These are phyloP conservation scores for Glonium stellatum DNA, from an alignment of 495 filamentous ascomycete species.

Conservation along the genomic window DNA sequence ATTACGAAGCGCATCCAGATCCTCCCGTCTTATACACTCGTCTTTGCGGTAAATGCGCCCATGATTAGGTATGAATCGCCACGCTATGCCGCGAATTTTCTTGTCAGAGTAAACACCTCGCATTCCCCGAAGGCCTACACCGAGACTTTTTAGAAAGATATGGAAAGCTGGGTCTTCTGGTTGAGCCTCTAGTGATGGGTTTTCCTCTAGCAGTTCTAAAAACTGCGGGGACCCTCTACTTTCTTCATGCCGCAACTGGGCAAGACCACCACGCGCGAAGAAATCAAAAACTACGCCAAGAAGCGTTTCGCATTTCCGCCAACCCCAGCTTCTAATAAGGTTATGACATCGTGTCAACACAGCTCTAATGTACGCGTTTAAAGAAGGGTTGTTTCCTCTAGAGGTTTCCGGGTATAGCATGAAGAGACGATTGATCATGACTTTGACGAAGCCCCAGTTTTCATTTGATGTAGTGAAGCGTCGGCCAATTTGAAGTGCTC, in stretches of 20 bases:
- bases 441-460: conserved; percentile 67
- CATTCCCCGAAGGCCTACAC: conserved; percentile 58
- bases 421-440: conserved; percentile 58
- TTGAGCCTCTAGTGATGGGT: conserved; percentile 54
- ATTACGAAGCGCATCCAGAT: conserved; percentile 82
- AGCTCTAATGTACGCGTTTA: conserved; percentile 75
- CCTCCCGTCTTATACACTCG: conserved; percentile 59
- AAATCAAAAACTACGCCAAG: conserved; percentile 84
- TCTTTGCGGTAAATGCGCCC: conserved; percentile 82
- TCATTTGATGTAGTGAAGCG: conserved; percentile 51
- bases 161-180: conserved; percentile 81
- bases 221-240: conserved; percentile 69
- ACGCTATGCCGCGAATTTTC: conserved; percentile 68
- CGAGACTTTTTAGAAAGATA: conserved; percentile 83
- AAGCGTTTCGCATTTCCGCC: conserved; percentile 70
- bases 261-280: conserved; percentile 68
- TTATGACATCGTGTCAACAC: conserved; percentile 69
- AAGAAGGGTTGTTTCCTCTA: conserved; percentile 49
- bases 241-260: conserved; percentile 71
- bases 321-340: conserved; percentile 77
- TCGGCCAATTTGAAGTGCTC: conserved; percentile 51
- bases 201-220: conserved; percentile 60
- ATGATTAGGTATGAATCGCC: conserved; percentile 81
- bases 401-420: conserved; percentile 54
- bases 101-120: conserved; percentile 53